Evolutionary conservation across 1,284 basidiomycete genomes (phyloP).

Genomic region (Microstroma glucosiphilum): DNA sequence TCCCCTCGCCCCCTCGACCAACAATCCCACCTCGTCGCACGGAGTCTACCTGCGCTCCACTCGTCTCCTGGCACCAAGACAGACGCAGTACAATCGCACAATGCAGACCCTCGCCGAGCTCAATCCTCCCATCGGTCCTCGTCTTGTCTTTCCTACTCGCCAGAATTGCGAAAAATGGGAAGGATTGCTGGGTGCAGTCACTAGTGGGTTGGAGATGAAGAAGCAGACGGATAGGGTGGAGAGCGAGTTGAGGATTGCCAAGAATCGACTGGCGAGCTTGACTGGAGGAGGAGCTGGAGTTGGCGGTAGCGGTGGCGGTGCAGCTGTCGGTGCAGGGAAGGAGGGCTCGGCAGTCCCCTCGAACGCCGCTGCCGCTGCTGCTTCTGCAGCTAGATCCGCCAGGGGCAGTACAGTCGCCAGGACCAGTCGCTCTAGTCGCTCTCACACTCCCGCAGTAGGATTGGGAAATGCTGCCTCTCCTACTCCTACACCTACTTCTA

Average conservation of each 20-base stretch:
- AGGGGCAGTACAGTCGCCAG: too few species aligned
- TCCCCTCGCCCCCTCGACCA: conserved; percentile 28
- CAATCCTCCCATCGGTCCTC: conserved; percentile 32
- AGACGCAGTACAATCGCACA: conserved; percentile 33
- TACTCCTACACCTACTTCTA: too few species aligned
- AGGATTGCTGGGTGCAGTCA: conserved; percentile 46
- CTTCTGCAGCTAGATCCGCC: too few species aligned
- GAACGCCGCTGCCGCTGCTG: too few species aligned
- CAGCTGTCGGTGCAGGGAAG: too few species aligned
- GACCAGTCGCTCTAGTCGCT: too few species aligned
- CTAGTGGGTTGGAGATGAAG: conserved; percentile 44
- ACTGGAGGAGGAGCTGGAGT: neutral
- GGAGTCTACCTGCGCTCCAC: conserved; percentile 47
- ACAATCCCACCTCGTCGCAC: conserved; percentile 32
- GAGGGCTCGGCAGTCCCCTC: too few species aligned
- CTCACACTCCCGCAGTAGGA: too few species aligned
- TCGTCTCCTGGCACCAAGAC: conserved; percentile 42
- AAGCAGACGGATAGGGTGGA: conserved; percentile 46
- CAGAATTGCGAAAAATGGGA: conserved; percentile 50
- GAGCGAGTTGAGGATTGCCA: conserved; percentile 21
- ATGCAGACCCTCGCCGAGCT: conserved; percentile 39
- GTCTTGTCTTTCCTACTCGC: conserved; percentile 45
- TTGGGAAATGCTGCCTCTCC: too few species aligned
- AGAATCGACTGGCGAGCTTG: conserved; percentile 10
- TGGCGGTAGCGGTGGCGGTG: neutral